Evolutionary conservation across 2,329 filamentous ascomycete genomes (phyloP).

Genomic region (Hypoxylon sp.): DNA sequence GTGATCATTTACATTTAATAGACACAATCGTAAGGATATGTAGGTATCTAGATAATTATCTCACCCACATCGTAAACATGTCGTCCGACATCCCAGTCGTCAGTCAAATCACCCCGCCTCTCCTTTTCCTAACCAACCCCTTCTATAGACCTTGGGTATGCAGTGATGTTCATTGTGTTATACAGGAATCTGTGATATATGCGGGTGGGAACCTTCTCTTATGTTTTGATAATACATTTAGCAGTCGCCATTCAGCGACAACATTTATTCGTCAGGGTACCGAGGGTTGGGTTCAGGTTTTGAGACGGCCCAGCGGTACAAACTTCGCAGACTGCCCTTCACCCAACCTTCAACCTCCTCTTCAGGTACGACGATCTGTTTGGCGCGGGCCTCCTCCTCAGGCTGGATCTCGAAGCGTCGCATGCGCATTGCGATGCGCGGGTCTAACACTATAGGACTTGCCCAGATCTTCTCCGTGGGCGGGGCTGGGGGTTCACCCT

Average conservation of each 20-base stretch:
- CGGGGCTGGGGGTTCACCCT: slow-evolving; percentile 40
- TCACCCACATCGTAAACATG: too few species aligned
- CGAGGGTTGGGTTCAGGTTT: slow-evolving; percentile 50
- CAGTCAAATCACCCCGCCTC: background rate
- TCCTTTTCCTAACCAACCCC: background rate
- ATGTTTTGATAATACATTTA: too few species aligned
- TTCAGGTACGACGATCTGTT: slow-evolving; percentile 68
- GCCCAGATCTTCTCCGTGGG: slow-evolving; percentile 75
- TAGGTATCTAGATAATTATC: too few species aligned
- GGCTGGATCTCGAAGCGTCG: slow-evolving; percentile 74
- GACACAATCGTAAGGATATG: background rate
- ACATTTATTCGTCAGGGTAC: slow-evolving; percentile 34
- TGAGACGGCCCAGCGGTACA: slow-evolving; percentile 61
- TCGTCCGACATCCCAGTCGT: slow-evolving; percentile 1
- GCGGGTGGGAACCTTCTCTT: too few species aligned
- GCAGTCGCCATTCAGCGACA: background rate
- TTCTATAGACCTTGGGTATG: slow-evolving; percentile 23
- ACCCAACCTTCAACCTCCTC: slow-evolving; percentile 76
- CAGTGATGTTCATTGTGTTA: slow-evolving; percentile 11
- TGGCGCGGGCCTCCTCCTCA: slow-evolving; percentile 74
- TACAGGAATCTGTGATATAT: too few species aligned
- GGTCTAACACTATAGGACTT: slow-evolving; percentile 77
- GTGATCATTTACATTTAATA: slow-evolving; percentile 25
- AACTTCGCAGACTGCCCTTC: slow-evolving; percentile 64
- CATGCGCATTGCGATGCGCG: slow-evolving; percentile 81